Conservation (phyloP, 768 basidiomycete species). For the Rhodosporidiobolus sp. region DNA sequence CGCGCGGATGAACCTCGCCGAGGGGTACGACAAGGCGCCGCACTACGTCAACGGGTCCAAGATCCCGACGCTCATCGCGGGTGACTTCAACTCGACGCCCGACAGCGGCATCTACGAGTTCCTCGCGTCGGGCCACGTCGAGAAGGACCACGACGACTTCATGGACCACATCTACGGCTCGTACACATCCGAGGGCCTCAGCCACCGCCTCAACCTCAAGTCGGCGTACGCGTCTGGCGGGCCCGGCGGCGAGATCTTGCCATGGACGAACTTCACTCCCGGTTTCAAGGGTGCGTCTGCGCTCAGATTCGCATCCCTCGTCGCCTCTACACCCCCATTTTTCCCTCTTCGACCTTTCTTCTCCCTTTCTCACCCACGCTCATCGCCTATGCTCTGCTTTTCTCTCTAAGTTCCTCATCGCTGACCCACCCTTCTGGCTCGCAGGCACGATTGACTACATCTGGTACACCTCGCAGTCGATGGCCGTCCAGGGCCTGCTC, state of each 20-base stretch:
- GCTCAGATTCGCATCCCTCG: no score
- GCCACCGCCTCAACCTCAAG: conserved; percentile 75
- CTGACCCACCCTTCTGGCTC: not conserved
- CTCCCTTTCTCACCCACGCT: not conserved
- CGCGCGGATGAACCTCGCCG: conserved; percentile 51
- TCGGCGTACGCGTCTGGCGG: conserved; percentile 69
- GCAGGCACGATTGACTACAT: conserved; percentile 82
- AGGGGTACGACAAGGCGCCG: conserved; percentile 54
- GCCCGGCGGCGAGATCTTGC: conserved; percentile 45
- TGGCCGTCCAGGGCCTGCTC: conserved; percentile 77
- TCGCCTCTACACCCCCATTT: not conserved
- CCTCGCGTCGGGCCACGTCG: conserved; percentile 65
- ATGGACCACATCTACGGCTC: conserved; percentile 84
- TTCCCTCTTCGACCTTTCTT: not conserved
- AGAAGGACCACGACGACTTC: conserved; percentile 77
- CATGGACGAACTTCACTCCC: conserved; percentile 86
- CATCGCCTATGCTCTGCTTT: no score
- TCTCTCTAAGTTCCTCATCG: no score
- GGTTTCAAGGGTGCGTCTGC: conserved; percentile 55
- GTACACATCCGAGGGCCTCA: conserved; percentile 84
- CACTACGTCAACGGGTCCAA: conserved; percentile 75
- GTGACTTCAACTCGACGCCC: conserved; percentile 93
- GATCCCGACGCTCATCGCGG: conserved; percentile 85
- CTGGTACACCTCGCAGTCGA: conserved; percentile 74
- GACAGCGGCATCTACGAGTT: conserved; percentile 88